Percentiles rank a stretch among this genome's conserved stretches.
Conservation (phyloP, 2,329 filamentous ascomycete genomes). For the Fusarium paranaense region DNA sequence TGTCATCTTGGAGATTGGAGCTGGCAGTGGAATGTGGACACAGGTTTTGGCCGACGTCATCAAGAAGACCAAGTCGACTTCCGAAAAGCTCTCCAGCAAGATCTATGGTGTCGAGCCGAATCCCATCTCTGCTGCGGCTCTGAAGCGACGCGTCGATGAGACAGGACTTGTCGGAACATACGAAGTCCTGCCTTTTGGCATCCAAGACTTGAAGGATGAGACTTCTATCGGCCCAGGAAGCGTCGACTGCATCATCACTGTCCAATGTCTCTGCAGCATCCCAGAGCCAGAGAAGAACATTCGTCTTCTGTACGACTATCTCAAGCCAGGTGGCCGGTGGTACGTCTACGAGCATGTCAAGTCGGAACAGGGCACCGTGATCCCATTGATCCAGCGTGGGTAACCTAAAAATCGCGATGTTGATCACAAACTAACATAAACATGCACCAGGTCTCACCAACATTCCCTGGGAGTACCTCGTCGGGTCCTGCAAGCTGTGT, state of each 20-base stretch:
- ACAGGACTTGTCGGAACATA: background rate
- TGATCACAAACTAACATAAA: background rate
- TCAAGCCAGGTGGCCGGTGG: background rate
- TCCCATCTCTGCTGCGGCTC: background rate
- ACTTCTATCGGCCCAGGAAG: background rate
- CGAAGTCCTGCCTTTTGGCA: background rate
- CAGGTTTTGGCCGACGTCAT: background rate
- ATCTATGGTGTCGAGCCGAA: constrained; percentile 2
- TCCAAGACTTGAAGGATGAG: background rate
- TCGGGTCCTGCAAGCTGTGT: background rate
- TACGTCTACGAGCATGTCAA: constrained; percentile 4
- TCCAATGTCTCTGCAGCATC: constrained; percentile 4
- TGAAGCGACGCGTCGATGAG: background rate
- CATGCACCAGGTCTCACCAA: background rate
- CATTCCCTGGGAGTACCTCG: background rate
- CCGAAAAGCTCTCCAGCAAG: background rate
- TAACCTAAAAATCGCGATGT: rapidly evolving
- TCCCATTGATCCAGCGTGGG: background rate
- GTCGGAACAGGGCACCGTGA: background rate
- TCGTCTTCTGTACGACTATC: background rate
- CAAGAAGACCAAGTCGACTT: background rate
- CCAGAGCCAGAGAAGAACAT: constrained; percentile 1
- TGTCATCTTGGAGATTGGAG: constrained; percentile 2
- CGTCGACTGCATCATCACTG: background rate
- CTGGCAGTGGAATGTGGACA: background rate